Base-by-base conservation (phyloP, 257 asterid species). In the Lycium ferocissimum region DNA sequence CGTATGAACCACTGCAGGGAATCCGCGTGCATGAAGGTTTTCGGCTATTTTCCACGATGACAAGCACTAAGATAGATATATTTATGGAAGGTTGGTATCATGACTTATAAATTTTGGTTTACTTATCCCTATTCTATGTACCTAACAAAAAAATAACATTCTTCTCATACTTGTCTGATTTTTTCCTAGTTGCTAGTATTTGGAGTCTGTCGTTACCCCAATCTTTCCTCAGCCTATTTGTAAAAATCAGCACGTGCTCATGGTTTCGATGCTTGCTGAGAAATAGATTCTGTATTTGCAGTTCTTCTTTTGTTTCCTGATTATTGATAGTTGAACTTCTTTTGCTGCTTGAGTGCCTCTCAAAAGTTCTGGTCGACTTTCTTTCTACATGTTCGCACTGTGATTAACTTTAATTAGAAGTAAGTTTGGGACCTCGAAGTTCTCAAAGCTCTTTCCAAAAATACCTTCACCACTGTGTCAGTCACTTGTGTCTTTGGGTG, bases 1-100 rank as follows among this genome's bases (percentile, higher is more conserved):
- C 12, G 13, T 12, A 22, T 67, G 49, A 57, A 20, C 58, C 75
- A 85, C 15, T 91, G 91, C 97, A 96, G 99, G 94, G 92, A 67
- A 88, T 95, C 61, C 90, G 93, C 85, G 99, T 97, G 80, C 91
- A 90, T 81, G 93, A 92, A 85, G 89, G 88, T 76, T 97, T 97
- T 87, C 97, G 95, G 72, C 85, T 97, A 47, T 94, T 95, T 91
- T 93, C 98, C 85, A 97, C 99, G 0, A 89, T 97, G 89, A 91
- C 95, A 67, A 90, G 95, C 91, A 89, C 95, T 83, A 94, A 93
- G 90, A 81, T 90, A 40, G 98, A 92, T 56, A 47, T 88, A 72
- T 88, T 93, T 76, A 75, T 81, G 81, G 97, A 92, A 92, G 99
- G 98, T 94, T 85, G 81, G 88, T 38, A n/a, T 58, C 83, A 43